Conservation (phyloP, 169 alveolate species). For the Miamiensis avidus region DNA sequence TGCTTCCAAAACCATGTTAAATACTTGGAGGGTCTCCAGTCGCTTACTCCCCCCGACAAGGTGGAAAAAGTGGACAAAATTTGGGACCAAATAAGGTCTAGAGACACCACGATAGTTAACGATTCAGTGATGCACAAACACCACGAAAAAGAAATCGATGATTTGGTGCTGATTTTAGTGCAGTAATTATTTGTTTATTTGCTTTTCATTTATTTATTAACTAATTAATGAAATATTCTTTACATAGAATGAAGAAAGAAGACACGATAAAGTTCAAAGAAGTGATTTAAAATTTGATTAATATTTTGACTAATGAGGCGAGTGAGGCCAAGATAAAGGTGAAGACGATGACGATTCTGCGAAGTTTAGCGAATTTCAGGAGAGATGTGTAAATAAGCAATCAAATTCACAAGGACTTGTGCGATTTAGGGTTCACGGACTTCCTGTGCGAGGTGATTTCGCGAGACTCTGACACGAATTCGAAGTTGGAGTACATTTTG, state of each 20-base stretch:
- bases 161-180: not conserved
- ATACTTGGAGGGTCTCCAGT: not conserved
- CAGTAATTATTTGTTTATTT: not conserved
- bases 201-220: too few relatives aligned
- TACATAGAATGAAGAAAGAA: not conserved
- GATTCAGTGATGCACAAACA: too few relatives aligned
- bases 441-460: constrained; percentile 17
- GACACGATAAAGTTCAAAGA: not conserved
- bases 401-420: constrained; percentile 3
- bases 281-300: not conserved
- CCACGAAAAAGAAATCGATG: not conserved
- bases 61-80: not conserved
- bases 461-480: not conserved
- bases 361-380: constrained; percentile 18
- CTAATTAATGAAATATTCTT: too few relatives aligned
- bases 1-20: not conserved
- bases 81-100: not conserved
- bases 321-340: not conserved
- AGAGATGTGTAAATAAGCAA: constrained; percentile 7
- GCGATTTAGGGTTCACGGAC: constrained; percentile 6
- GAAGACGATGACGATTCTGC: constrained; percentile 9
- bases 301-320: not conserved
- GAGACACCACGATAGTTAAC: not conserved
- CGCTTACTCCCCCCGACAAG: not conserved
- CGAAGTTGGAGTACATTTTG: constrained; percentile 13